These are phyloP conservation scores for Aspergillus panamensis DNA, from an alignment of 495 filamentous ascomycete genomes.

Conservation along the genomic window DNA sequence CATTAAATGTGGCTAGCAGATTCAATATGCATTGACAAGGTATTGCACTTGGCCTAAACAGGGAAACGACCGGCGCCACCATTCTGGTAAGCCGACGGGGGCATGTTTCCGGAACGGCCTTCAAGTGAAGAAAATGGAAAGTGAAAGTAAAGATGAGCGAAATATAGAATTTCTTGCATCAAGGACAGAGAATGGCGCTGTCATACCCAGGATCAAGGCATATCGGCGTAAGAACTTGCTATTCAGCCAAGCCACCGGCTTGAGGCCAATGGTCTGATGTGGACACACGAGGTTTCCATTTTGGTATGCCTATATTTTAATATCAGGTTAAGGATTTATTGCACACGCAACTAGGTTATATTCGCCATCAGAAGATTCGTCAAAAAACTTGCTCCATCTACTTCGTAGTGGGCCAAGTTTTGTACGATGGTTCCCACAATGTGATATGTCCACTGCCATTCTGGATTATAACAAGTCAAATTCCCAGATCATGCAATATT, in stretches of 20 bases:
- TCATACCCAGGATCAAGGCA: background rate
- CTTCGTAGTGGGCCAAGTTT: slow-evolving; percentile 15
- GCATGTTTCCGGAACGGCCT: no score
- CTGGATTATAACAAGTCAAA: slow-evolving; percentile 17
- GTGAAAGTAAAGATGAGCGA: background rate
- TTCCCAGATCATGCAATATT: slow-evolving; percentile 13
- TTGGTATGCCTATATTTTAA: background rate
- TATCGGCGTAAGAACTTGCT: background rate
- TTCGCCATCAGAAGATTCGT: slow-evolving; percentile 6
- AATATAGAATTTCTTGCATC: background rate
- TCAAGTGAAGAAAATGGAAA: no score
- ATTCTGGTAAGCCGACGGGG: no score
- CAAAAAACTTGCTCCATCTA: background rate
- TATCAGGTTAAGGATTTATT: no score
- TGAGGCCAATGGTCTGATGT: background rate
- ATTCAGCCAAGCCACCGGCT: background rate
- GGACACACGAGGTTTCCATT: background rate
- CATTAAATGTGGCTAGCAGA: background rate
- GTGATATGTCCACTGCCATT: slow-evolving; percentile 19
- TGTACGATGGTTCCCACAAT: background rate
- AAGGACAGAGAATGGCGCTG: background rate
- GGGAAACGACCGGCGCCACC: no score
- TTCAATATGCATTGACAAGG: no score
- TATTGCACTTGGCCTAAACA: no score
- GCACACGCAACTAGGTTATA: background rate